Base-by-base conservation (phyloP, 2,329 filamentous ascomycete species). In the Shiraia bambusicola region DNA sequence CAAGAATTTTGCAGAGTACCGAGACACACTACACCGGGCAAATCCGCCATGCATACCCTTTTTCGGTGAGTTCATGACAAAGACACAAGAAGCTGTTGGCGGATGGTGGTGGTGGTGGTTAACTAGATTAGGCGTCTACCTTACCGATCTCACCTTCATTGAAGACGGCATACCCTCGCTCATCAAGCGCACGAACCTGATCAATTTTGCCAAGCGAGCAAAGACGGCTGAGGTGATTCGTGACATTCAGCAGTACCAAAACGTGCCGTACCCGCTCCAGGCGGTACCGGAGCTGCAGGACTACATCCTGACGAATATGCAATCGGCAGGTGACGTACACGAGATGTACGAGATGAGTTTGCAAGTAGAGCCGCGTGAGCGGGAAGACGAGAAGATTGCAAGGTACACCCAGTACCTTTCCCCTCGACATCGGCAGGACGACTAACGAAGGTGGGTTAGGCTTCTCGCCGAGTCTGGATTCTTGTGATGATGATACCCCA, bases 321-420 rank as follows among this genome's bases (percentile, higher is more conserved):
- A 94, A 72, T 86, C 86, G 22, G 92, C 93, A 3, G 88, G 90
- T 37, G 92, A 97, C 68, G 93, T 98, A 50, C 91, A 97, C 69
- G 92, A 97, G 76, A 97, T 97, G 93, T 98, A 97, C 75, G 91
- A 97, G 71, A 91, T 91, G 78, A 95, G 90, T 73, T 76, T 98
- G 72, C 80, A 85, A 62, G 84, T 98, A 47, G 93, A 98, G 69
- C 93, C 93, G 50, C 82, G 93, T 61, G 93, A 98, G 75, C 82
- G 93, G 61, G 93, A 98, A 75, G 93, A 98, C 66, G 93, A 98
- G 75, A 97, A 97, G 79, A 97, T 98, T 77, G 92, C 95, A 67
- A 94, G 93, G 91, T 95, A 84, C 46, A 54, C 49, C 28, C 37
- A 42, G 32, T 50, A 38, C 40, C 47, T 42, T 34, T 41, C 28